Base-by-base conservation (phyloP, 805 yeast genomes). In the Lipomyces chichibuensis region DNA sequence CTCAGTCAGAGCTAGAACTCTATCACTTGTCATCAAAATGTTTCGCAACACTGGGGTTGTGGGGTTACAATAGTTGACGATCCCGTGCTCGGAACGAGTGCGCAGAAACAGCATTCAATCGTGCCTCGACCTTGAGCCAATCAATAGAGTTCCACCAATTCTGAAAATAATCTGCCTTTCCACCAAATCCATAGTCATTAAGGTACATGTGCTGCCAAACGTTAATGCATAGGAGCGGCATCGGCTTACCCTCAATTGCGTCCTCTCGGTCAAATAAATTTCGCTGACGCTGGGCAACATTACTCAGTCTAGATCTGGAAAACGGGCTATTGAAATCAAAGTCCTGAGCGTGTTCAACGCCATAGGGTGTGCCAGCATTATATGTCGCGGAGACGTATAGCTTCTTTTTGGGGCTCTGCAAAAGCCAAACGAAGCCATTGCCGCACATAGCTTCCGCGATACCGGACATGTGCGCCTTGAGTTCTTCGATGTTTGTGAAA, bases 161-260 rank as follows among this genome's bases (percentile, higher is more conserved):
- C 68, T 85, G 85, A 71, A 95, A 83, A 78, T 90, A 95, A 62
- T 84, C 81, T 56, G 84, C 81, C 80, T 88, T 89, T 29, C 95
- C 96, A 27, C 73, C 75, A 62, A 91, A 83, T 58, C 98, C 97
- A 78, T 88, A 94, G 78, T 95, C 98, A 33, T 84, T 80, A 57
- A 92, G 74, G 77, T 88, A 95, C n/a, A 97, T 91, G 71, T 87
- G 85, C 77, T 94, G 96, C 97, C 98, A 93, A 72, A 90, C 83
- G 78, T 88, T 91, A 71, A 92, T 83, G 60, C 87, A 90, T 71
- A 95, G 82, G 57, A 95, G 79, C 6, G 95, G 96, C 65, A 70
- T 51, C 69, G 62, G 72, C 64, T 86, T 75, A 43, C 79, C 78
- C 57, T 75, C 74, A 39, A 86, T 78, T 57, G 80, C 78, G 49